phyloP scores from a whole-genome alignment of 345 rosid genomes.

The Cardamine chenopodiifolia region DNA sequence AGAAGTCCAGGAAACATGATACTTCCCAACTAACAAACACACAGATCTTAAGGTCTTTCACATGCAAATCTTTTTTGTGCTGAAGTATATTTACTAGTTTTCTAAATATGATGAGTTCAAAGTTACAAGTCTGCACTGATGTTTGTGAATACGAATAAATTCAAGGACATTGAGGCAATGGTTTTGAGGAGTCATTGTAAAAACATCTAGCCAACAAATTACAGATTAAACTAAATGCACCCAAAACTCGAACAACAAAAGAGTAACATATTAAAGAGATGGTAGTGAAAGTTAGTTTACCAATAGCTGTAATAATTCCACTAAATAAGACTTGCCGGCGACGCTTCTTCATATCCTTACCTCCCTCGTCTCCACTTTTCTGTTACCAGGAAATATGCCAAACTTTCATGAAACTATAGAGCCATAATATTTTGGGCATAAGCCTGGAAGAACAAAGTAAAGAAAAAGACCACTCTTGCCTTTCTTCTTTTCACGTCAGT shows the following conservation, averaged over 20 bases:
- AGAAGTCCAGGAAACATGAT: slow-evolving; percentile 8
- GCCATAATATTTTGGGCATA: background rate
- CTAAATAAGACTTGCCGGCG: slow-evolving; percentile 89
- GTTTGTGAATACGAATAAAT: background rate
- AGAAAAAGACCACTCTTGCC: slow-evolving; percentile 48
- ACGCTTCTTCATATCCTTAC: slow-evolving; percentile 87
- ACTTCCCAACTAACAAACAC: background rate
- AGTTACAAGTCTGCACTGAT: background rate
- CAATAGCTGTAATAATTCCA: slow-evolving; percentile 92
- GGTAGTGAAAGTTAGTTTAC: slow-evolving; percentile 45
- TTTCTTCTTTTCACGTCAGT: slow-evolving; percentile 70
- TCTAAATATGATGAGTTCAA: slow-evolving; percentile 4
- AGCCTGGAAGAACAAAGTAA: background rate
- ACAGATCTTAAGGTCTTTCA: background rate
- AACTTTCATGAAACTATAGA: slow-evolving; percentile 31
- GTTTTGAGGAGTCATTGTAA: slow-evolving; percentile 8
- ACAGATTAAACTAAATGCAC: slow-evolving; percentile 20
- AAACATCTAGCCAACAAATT: slow-evolving; percentile 15
- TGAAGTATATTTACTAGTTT: slow-evolving; percentile 4
- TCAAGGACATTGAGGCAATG: slow-evolving; percentile 20
- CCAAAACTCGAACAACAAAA: background rate
- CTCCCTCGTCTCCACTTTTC: slow-evolving; percentile 71
- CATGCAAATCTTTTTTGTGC: background rate
- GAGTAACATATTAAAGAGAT: background rate
- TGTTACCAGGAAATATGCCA: slow-evolving; percentile 49